phyloP scores from a whole-genome alignment of 768 basidiomycete genomes.

The Boletales sp. region DNA sequence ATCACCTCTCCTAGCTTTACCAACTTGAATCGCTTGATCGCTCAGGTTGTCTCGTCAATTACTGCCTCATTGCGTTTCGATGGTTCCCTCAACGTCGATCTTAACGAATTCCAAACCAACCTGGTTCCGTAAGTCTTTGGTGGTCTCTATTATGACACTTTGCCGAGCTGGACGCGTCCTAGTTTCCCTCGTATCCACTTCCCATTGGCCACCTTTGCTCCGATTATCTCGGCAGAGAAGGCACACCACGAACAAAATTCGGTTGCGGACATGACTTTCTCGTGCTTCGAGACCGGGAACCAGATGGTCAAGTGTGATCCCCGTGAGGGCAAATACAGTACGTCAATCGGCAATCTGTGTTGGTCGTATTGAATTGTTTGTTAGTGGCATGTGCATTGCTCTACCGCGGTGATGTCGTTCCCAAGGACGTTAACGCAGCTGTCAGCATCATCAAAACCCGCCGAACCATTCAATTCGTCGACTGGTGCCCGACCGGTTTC shows the following conservation, averaged over 20 bases:
- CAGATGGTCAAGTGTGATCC: slow-evolving; percentile 83
- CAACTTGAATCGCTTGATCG: slow-evolving; percentile 95
- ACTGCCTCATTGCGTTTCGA: slow-evolving; percentile 83
- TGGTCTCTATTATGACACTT: background rate
- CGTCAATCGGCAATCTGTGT: slow-evolving; percentile 12
- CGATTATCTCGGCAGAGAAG: slow-evolving; percentile 91
- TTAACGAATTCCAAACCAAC: slow-evolving; percentile 99
- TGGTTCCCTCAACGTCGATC: slow-evolving; percentile 61
- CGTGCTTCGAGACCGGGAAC: slow-evolving; percentile 75
- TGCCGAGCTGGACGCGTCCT: background rate
- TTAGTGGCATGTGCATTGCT: slow-evolving; percentile 67
- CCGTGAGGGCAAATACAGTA: slow-evolving; percentile 74
- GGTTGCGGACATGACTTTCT: slow-evolving; percentile 97
- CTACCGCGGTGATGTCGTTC: slow-evolving; percentile 75
- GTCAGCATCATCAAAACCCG: slow-evolving; percentile 74
- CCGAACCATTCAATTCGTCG: slow-evolving; percentile 76
- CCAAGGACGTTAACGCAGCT: slow-evolving; percentile 75
- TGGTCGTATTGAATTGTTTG: slow-evolving; percentile 1
- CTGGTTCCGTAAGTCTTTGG: slow-evolving; percentile 77
- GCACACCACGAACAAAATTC: slow-evolving; percentile 97
- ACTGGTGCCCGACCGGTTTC: slow-evolving; percentile 80
- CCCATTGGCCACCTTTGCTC: slow-evolving; percentile 95
- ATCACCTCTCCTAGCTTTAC: slow-evolving; percentile 86
- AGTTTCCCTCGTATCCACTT: slow-evolving; percentile 99
- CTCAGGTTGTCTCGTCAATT: slow-evolving; percentile 97